Base-by-base conservation (phyloP, 2,329 filamentous ascomycete genomes). In the Ascochyta lentis region DNA sequence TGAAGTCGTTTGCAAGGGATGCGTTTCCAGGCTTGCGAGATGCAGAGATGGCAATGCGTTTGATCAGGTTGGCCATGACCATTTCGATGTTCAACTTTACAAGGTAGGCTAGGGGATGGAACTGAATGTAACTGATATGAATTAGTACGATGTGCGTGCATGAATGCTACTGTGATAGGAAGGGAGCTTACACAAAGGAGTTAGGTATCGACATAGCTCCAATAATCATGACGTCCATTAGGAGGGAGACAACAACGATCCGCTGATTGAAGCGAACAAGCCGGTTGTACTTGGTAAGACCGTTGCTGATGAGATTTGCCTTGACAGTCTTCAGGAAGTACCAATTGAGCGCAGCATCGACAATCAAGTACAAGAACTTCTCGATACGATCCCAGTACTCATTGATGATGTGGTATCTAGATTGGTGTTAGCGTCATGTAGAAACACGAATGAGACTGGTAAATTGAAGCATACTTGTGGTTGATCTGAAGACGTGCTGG, bases 1-100 rank as follows among this genome's bases (percentile, higher is more conserved):
- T 61, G 66, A 72, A 73, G 58, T 73, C 70, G 15, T 68, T 49
- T 16, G 64, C 66, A 10, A 72, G 55, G 5, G 66, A 65, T 23
- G 56, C 60, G 43, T 70, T 66, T 46, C 70, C 70, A 1, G 60
- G 65, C 46, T 64, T 66, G 39, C 68, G 64, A 3, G 69, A 69
- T 1, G 67, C 62, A 38, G 70, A 72, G 40, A 74, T 56, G 22
- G 72, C 72, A 54, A 74, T 74, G 49, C 70, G 70, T 48, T 73
- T 77, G 56, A 83, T 80, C 19, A 84, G 75, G 49, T 80, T 78
- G 56, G 81, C 80, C 77, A 83, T 80, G 48, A 77, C 79, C 76
- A 83, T 80, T 62, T 83, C 80, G 64, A 84, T 82, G 60, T 81
- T 76, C 23, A 83, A 72, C 59, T 83, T 83, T 56, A 80, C 70